Percentiles rank a stretch among this genome's conserved stretches.
Evolutionary conservation across 2,329 filamentous ascomycete genomes (phyloP).

Genomic region (Aspergillus eucalypticola): DNA sequence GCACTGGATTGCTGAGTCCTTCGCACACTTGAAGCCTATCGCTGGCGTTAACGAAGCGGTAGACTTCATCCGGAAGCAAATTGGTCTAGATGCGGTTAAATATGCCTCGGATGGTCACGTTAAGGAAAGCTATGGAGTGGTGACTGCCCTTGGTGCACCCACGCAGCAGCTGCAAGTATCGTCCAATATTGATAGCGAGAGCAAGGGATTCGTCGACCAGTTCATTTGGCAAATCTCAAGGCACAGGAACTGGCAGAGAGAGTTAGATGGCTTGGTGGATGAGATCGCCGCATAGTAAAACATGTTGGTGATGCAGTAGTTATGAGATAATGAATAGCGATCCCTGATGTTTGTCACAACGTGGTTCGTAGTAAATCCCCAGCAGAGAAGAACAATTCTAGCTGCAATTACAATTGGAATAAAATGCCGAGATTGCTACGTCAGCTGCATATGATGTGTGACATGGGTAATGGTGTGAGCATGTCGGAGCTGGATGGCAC

Average conservation of each 20-base stretch:
- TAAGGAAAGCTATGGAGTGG: conserved; percentile 38
- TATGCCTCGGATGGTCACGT: conserved; percentile 24
- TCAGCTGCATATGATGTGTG: conserved; percentile 9
- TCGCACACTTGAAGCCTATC: conserved; percentile 78
- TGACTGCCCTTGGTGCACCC: conserved; percentile 31
- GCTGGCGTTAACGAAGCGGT: conserved; percentile 62
- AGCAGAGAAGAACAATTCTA: too few relatives aligned
- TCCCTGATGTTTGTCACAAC: neutral
- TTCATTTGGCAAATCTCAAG: conserved; percentile 69
- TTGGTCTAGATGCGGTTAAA: conserved; percentile 29
- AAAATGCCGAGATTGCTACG: neutral
- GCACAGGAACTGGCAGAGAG: conserved; percentile 74
- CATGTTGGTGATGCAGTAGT: neutral
- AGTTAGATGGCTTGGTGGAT: conserved; percentile 67
- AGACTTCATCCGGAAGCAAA: conserved; percentile 32
- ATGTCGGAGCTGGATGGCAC: neutral
- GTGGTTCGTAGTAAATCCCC: neutral
- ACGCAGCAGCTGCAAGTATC: conserved; percentile 37
- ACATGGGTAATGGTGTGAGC: neutral
- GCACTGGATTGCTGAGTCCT: conserved; percentile 78
- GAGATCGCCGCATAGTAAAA: conserved; percentile 62
- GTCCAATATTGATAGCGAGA: conserved; percentile 63
- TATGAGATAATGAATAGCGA: conserved; percentile 3
- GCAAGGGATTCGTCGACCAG: conserved; percentile 66
- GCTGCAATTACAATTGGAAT: neutral